A percentile compares a stretch with the other conserved stretches of the same genome.
Conservation (phyloP, 2,329 filamentous ascomycete genomes). For the Thermoascus crustaceus region DNA sequence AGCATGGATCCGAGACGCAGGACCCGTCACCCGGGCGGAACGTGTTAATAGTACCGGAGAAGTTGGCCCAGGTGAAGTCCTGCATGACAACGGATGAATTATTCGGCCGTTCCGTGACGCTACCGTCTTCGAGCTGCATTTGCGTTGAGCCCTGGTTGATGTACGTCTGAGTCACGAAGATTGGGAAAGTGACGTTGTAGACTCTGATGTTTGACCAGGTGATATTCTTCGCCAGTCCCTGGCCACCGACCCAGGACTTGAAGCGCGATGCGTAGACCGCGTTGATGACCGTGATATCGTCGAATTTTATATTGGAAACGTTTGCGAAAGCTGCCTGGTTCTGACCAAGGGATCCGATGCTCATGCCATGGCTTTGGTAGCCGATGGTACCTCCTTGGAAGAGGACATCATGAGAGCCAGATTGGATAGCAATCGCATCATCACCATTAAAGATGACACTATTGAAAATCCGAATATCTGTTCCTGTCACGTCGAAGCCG, state of each 20-base stretch:
- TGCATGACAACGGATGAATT: slow-evolving; percentile 36
- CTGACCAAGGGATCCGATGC: slow-evolving; percentile 37
- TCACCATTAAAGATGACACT: slow-evolving; percentile 38
- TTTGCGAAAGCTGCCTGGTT: slow-evolving; percentile 29
- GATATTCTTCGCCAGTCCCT: slow-evolving; percentile 36
- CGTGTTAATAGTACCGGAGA: too few species aligned
- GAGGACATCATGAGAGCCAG: slow-evolving; percentile 30
- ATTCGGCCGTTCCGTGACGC: slow-evolving; percentile 21
- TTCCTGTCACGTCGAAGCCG: slow-evolving; percentile 24
- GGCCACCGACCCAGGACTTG: slow-evolving; percentile 38
- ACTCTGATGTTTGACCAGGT: slow-evolving; percentile 38
- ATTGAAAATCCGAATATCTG: slow-evolving; percentile 21
- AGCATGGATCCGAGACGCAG: too few species aligned
- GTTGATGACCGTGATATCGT: slow-evolving; percentile 36
- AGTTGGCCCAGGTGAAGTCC: too few species aligned
- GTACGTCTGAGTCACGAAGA: slow-evolving; percentile 42
- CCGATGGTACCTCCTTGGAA: slow-evolving; percentile 36
- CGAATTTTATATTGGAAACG: slow-evolving; percentile 36
- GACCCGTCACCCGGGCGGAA: too few species aligned
- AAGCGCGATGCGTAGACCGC: slow-evolving; percentile 37
- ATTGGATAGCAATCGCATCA: slow-evolving; percentile 36
- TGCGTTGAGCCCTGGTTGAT: slow-evolving; percentile 30
- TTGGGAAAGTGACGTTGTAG: slow-evolving; percentile 40
- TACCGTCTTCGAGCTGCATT: slow-evolving; percentile 18
- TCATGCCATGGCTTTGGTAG: slow-evolving; percentile 38